Conservation (phyloP, 768 basidiomycete genomes). For the Lactarius pseudohatsudake region DNA sequence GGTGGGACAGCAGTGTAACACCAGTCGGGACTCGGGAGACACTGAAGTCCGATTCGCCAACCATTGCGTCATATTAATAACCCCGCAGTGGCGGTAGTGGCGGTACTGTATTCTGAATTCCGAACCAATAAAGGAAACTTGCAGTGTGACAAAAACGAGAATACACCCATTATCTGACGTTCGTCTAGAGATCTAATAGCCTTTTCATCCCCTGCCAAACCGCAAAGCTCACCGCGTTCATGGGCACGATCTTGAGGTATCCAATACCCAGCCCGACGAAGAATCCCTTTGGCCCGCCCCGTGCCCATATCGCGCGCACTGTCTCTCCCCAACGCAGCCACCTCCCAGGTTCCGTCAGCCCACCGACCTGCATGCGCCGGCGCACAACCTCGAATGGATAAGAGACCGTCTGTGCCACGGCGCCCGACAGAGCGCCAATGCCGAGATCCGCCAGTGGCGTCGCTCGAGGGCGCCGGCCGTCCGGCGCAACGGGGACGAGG, state of each 20-base stretch:
- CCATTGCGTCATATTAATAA: neutral
- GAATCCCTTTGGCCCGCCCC: slow-evolving; percentile 83
- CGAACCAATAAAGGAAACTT: neutral
- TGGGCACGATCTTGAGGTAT: slow-evolving; percentile 91
- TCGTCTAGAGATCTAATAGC: slow-evolving; percentile 38
- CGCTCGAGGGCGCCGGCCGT: slow-evolving; percentile 31
- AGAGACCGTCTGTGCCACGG: slow-evolving; percentile 81
- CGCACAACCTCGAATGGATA: slow-evolving; percentile 96
- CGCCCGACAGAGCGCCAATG: slow-evolving; percentile 85
- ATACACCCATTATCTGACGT: neutral
- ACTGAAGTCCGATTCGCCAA: neutral
- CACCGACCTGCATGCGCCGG: slow-evolving; percentile 93
- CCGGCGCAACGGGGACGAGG: slow-evolving; percentile 48
- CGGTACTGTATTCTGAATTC: neutral
- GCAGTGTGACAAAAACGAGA: neutral
- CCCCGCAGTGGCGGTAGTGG: neutral
- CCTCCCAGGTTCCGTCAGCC: slow-evolving; percentile 69
- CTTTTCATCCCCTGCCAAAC: slow-evolving; percentile 86
- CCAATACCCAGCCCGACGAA: slow-evolving; percentile 91
- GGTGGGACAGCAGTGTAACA: neutral
- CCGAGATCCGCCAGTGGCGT: slow-evolving; percentile 64
- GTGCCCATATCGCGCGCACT: slow-evolving; percentile 58
- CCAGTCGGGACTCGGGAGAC: too few species aligned
- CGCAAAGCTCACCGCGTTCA: slow-evolving; percentile 90
- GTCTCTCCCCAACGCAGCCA: slow-evolving; percentile 85